Conservation (phyloP, 2,329 filamentous ascomycete species). For the Meredithiella fracta region DNA sequence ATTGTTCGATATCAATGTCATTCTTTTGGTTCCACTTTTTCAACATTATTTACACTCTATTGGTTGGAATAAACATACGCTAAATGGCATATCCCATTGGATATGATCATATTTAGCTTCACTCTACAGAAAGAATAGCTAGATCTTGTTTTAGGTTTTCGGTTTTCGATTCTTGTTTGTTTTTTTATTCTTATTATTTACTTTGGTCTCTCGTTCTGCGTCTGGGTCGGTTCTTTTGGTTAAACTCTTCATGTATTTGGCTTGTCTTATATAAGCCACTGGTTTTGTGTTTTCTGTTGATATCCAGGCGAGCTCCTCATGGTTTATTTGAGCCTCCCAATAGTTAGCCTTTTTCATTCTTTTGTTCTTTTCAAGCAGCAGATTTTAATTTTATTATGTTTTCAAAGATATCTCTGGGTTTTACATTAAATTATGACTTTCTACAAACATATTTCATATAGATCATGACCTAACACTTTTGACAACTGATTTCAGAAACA, state of each 20-base stretch:
- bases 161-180: background rate
- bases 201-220: background rate
- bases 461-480: background rate
- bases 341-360: slow-evolving; percentile 7
- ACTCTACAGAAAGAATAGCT: too few relatives aligned
- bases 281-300: slow-evolving; percentile 6
- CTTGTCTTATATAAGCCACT: background rate
- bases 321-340: slow-evolving; percentile 7
- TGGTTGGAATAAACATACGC: background rate
- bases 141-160: too few relatives aligned
- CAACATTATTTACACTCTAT: too few relatives aligned
- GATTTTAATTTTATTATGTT: background rate
- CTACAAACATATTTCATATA: too few relatives aligned
- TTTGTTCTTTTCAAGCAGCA: background rate
- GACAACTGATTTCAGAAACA: background rate
- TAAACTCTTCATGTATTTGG: background rate
- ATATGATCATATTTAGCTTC: background rate
- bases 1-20: slow-evolving; percentile 1
- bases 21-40: too few relatives aligned
- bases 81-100: background rate
- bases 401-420: background rate
- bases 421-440: too few relatives aligned
- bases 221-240: slow-evolving; percentile 3
- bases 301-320: slow-evolving; percentile 9
- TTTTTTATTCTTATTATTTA: background rate